A percentile compares a stretch with the other conserved stretches of the same genome.
phyloP scores from a whole-genome alignment of 1,139 yeast genomes.

The Suhomyces kunorum region DNA sequence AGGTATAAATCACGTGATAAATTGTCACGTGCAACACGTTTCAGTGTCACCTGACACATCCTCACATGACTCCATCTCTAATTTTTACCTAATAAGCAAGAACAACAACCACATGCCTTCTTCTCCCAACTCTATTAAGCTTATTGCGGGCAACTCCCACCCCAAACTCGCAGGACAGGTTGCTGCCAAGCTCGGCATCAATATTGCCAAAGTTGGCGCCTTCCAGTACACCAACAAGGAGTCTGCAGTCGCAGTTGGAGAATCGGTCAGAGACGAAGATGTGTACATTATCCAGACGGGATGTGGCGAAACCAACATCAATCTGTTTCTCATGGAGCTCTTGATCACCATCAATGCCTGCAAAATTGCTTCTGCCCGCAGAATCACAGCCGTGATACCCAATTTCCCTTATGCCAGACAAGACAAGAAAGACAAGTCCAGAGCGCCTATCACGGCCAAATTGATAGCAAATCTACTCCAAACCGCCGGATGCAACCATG shows the following conservation, averaged over 20 bases:
- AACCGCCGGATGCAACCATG: constrained; percentile 81
- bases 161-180: constrained; percentile 81
- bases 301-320: constrained; percentile 55
- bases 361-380: constrained; percentile 74
- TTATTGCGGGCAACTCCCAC: constrained; percentile 88
- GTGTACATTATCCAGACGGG: constrained; percentile 75
- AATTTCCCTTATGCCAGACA: constrained; percentile 84
- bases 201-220: constrained; percentile 59
- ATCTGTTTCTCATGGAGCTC: constrained; percentile 71
- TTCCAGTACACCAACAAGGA: constrained; percentile 43
- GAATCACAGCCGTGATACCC: constrained; percentile 78
- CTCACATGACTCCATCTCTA: too few species aligned
- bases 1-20: background rate
- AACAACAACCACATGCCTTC: constrained; percentile 14
- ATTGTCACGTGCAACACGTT: background rate
- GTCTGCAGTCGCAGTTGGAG: constrained; percentile 74
- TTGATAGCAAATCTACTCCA: constrained; percentile 72
- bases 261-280: constrained; percentile 77
- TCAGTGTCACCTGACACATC: too few species aligned
- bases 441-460: constrained; percentile 84
- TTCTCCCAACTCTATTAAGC: constrained; percentile 69
- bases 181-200: constrained; percentile 62
- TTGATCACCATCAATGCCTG: constrained; percentile 75
- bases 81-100: constrained; percentile 1
- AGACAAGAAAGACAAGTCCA: constrained; percentile 76